phyloP scores from a whole-genome alignment of 2,329 filamentous ascomycete species.

The Erysiphe pulchra region DNA sequence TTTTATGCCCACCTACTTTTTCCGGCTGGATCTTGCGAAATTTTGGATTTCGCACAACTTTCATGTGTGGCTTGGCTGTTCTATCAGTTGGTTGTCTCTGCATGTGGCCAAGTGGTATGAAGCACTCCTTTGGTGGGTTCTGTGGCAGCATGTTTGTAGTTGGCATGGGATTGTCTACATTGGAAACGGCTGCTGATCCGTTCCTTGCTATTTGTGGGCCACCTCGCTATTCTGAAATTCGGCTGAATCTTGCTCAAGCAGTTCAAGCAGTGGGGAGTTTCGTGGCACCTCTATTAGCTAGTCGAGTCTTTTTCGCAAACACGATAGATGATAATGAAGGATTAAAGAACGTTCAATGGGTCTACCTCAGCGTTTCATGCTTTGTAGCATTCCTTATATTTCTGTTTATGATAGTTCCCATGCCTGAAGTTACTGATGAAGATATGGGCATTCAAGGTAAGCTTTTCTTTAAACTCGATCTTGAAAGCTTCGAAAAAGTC shows the following conservation, averaged over 20 bases:
- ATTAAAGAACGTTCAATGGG: conserved; percentile 58
- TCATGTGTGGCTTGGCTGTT: conserved; percentile 50
- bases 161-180: conserved; percentile 47
- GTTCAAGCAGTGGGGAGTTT: conserved; percentile 54
- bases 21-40: conserved; percentile 45
- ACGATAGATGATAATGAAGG: conserved; percentile 19
- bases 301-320: conserved; percentile 42
- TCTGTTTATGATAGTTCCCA: conserved; percentile 41
- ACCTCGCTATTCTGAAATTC: conserved; percentile 43
- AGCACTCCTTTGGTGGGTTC: conserved; percentile 53
- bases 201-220: conserved; percentile 50
- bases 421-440: conserved; percentile 23
- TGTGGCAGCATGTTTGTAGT: conserved; percentile 50
- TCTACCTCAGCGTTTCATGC: conserved; percentile 56
- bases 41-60: conserved; percentile 53
- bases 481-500: neutral
- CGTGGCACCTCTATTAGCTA: conserved; percentile 43
- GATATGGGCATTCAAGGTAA: neutral
- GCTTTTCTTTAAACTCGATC: neutral
- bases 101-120: conserved; percentile 60
- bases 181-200: conserved; percentile 62
- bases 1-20: conserved; percentile 42
- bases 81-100: conserved; percentile 59
- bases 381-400: conserved; percentile 46
- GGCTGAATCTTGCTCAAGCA: conserved; percentile 50